Percentiles rank a stretch among this genome's conserved stretches.
phyloP scores from a whole-genome alignment of 352 stramenopile species.

The Phytophthora fragariaefolia region DNA sequence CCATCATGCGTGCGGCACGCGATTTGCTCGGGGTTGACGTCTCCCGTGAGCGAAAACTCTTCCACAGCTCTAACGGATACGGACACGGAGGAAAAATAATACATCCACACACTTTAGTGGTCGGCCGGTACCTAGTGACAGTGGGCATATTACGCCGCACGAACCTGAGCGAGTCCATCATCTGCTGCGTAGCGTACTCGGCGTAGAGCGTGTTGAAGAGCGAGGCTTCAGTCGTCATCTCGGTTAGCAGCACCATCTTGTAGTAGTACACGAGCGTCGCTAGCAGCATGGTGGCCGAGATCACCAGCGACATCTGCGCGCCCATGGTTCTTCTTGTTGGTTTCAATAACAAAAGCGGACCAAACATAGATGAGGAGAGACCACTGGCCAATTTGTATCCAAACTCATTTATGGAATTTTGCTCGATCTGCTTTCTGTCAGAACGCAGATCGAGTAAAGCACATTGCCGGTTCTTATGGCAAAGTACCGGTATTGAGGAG shows the following conservation, averaged over 20 bases:
- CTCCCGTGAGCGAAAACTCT: constrained; percentile 49
- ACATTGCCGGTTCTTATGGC: no score
- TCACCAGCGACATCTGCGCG: constrained; percentile 54
- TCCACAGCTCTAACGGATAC: constrained; percentile 51
- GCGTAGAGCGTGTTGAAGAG: constrained; percentile 83
- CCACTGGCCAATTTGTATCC: no score
- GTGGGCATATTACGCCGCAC: background rate
- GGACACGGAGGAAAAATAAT: no score
- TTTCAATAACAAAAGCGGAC: no score
- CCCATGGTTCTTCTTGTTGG: no score
- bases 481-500: no score
- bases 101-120: no score
- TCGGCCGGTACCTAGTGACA: background rate
- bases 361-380: no score
- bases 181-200: constrained; percentile 67
- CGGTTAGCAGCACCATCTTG: constrained; percentile 74
- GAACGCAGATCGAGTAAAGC: no score
- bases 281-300: constrained; percentile 64
- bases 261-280: constrained; percentile 76
- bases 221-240: constrained; percentile 72
- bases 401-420: no score
- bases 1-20: constrained; percentile 42
- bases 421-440: no score
- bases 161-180: constrained; percentile 64
- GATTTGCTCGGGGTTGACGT: constrained; percentile 51